Percentiles rank a stretch among this genome's conserved stretches.
Evolutionary conservation across 345 rosid species (phyloP).

Genomic region (Streptanthus diversifolius): DNA sequence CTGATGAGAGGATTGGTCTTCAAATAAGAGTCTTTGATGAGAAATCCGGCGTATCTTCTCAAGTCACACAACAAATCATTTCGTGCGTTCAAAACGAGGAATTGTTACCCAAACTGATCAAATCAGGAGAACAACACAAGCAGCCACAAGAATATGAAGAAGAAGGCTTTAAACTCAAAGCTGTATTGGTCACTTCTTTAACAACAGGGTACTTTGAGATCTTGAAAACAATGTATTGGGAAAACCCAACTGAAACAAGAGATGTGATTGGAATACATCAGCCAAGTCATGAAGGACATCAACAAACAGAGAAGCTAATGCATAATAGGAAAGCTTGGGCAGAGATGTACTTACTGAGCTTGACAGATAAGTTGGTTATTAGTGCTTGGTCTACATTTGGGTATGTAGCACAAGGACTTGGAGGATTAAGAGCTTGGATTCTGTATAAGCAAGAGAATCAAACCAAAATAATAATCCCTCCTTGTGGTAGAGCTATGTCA

Average conservation of each 20-base stretch:
- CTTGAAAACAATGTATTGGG: conserved; percentile 56
- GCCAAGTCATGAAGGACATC: conserved; percentile 72
- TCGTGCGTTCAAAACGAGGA: conserved; percentile 47
- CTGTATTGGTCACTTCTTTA: conserved; percentile 58
- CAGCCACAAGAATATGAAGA: conserved; percentile 20
- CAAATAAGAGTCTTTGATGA: conserved; percentile 59
- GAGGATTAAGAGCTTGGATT: conserved; percentile 71
- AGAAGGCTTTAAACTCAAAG: conserved; percentile 39
- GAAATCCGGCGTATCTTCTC: conserved; percentile 41
- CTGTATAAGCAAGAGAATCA: conserved; percentile 54
- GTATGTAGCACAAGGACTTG: conserved; percentile 73
- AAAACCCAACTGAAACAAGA: conserved; percentile 52
- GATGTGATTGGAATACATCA: conserved; percentile 54
- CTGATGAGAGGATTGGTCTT: conserved; percentile 66
- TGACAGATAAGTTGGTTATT: conserved; percentile 52
- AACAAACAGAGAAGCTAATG: conserved; percentile 49
- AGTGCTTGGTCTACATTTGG: conserved; percentile 82
- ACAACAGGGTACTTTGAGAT: conserved; percentile 52
- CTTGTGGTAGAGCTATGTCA: conserved; percentile 59
- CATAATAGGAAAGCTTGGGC: conserved; percentile 76
- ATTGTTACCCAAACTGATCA: conserved; percentile 47
- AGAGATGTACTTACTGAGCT: conserved; percentile 64
- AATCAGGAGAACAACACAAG: conserved; percentile 15
- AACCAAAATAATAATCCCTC: conserved; percentile 36
- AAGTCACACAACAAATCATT: conserved; percentile 53